A percentile compares a stretch with the other conserved stretches of the same genome.
These are phyloP conservation scores for Phytophthora sp. DNA, from an alignment of 352 stramenopile genomes.

Conservation along the genomic window DNA sequence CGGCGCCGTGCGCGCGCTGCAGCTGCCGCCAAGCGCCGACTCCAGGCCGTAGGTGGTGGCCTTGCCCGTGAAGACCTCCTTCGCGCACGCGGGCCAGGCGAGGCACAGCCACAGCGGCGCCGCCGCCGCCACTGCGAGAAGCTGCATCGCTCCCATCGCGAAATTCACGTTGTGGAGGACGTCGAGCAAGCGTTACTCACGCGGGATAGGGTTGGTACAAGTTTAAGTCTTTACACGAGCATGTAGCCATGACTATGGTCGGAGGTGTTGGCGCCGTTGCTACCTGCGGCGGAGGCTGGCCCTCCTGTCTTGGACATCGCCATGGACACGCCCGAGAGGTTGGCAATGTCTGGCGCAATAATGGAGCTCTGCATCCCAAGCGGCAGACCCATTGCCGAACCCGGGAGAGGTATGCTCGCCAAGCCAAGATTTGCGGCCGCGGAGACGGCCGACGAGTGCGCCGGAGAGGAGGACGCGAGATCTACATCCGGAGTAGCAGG, in stretches of 20 bases:
- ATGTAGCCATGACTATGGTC: slow-evolving; percentile 33
- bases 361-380: slow-evolving; percentile 32
- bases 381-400: slow-evolving; percentile 15
- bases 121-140: not conserved
- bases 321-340: slow-evolving; percentile 16
- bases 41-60: slow-evolving; percentile 60
- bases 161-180: too few relatives aligned
- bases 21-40: slow-evolving; percentile 53
- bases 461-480: slow-evolving; percentile 10
- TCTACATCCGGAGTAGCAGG: slow-evolving; percentile 23
- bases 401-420: slow-evolving; percentile 19
- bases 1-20: slow-evolving; percentile 51
- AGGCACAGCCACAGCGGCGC: slow-evolving; percentile 9
- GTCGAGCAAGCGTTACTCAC: not conserved
- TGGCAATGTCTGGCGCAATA: slow-evolving; percentile 28
- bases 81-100: slow-evolving; percentile 9
- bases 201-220: too few relatives aligned
- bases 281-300: not conserved
- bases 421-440: too few relatives aligned
- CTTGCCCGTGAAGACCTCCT: slow-evolving; percentile 48
- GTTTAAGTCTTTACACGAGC: slow-evolving; percentile 30
- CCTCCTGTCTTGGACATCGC: slow-evolving; percentile 18
- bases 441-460: slow-evolving; percentile 9
- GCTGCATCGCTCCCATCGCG: not conserved
- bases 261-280: slow-evolving; percentile 1